Conservation (phyloP, 306 rosid genomes). For the Acacia confusa region DNA sequence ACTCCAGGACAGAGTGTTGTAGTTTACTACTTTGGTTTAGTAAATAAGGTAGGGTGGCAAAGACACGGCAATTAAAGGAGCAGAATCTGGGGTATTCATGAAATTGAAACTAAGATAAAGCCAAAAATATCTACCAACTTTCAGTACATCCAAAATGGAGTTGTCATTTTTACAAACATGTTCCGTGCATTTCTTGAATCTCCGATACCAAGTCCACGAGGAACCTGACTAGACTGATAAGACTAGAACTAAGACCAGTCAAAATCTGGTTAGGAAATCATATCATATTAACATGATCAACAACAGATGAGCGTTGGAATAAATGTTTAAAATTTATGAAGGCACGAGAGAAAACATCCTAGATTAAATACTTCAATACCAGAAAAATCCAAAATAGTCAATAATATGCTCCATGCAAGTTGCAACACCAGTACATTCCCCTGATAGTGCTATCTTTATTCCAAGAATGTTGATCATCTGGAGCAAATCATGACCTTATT, state of each 20-base stretch:
- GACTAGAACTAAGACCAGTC: neutral
- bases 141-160: neutral
- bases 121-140: neutral
- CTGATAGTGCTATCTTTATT: neutral
- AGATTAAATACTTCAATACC: neutral
- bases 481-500: constrained; percentile 33
- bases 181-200: neutral
- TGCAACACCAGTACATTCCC: constrained; percentile 17
- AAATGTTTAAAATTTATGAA: constrained; percentile 23
- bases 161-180: neutral
- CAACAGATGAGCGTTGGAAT: constrained; percentile 20
- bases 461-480: constrained; percentile 9
- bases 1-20: neutral
- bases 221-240: neutral
- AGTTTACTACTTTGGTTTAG: neutral
- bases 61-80: neutral
- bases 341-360: neutral
- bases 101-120: neutral
- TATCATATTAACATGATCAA: neutral
- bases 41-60: too few relatives aligned
- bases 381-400: constrained; percentile 10
- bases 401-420: constrained; percentile 12
- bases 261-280: neutral
- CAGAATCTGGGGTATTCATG: neutral
- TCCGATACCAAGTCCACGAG: neutral